A percentile compares a stretch with the other conserved stretches of the same genome.
phyloP scores from a whole-genome alignment of 441 rosid genomes.

The Euphorbia celastroides region DNA sequence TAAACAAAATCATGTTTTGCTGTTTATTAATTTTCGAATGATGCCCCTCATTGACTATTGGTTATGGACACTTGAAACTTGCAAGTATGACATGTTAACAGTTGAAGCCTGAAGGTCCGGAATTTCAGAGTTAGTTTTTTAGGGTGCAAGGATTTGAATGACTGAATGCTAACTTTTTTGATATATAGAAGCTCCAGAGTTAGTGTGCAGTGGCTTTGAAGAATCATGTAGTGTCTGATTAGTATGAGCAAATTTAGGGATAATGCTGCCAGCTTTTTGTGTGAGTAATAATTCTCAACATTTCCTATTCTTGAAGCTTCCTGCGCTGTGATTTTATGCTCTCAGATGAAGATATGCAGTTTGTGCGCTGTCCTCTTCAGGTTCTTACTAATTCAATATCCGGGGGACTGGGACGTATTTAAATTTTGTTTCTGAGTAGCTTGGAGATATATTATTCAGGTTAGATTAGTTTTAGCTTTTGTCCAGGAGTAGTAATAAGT shows the following conservation, averaged over 20 bases:
- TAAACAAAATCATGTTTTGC: neutral
- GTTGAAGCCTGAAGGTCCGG: neutral
- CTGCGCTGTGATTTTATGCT: neutral
- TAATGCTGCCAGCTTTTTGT: neutral
- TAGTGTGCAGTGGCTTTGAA: slow-evolving; percentile 1
- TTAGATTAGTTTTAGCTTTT: neutral
- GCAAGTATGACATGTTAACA: neutral
- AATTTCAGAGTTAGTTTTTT: neutral
- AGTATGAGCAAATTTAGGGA: neutral
- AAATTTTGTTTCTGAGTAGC: neutral
- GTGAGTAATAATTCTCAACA: neutral
- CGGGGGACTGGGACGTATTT: neutral
- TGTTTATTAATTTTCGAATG: neutral
- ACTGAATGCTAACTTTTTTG: neutral
- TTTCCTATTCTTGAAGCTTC: neutral
- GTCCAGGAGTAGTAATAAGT: neutral
- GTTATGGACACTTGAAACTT: neutral
- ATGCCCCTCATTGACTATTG: neutral
- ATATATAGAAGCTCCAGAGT: neutral
- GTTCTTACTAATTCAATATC: neutral
- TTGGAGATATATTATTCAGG: neutral
- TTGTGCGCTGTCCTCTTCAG: neutral
- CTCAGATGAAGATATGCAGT: too few species aligned
- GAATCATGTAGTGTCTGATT: neutral
- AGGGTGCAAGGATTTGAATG: neutral